These are phyloP conservation scores for Bisporella sp. DNA, from an alignment of 2,329 filamentous ascomycete species.

Conservation along the genomic window DNA sequence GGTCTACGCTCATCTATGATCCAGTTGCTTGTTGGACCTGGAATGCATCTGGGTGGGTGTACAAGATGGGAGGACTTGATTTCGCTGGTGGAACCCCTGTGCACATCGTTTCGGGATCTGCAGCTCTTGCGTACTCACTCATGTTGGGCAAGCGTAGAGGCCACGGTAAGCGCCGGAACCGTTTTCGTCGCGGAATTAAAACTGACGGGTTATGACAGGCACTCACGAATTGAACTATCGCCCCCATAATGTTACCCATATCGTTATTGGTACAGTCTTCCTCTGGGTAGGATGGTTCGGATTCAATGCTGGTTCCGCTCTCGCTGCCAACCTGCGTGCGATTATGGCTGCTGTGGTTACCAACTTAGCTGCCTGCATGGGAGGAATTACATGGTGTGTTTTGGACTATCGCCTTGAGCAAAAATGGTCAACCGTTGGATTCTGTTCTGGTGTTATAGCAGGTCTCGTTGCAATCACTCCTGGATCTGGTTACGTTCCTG, in stretches of 20 bases:
- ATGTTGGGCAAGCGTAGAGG: slow-evolving; percentile 70
- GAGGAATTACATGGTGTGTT: slow-evolving; percentile 83
- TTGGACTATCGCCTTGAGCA: slow-evolving; percentile 82
- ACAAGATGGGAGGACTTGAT: slow-evolving; percentile 72
- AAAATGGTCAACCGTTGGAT: slow-evolving; percentile 90
- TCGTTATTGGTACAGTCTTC: slow-evolving; percentile 88
- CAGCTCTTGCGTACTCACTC: slow-evolving; percentile 83
- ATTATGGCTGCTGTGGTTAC: slow-evolving; percentile 84
- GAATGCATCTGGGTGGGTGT: slow-evolving; percentile 78
- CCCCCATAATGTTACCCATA: slow-evolving; percentile 87
- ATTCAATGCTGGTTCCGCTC: slow-evolving; percentile 82
- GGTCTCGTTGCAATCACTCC: slow-evolving; percentile 86
- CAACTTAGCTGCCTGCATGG: slow-evolving; percentile 76
- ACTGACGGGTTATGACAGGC: slow-evolving; percentile 3
- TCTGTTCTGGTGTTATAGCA: slow-evolving; percentile 85
- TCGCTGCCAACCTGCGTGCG: slow-evolving; percentile 74
- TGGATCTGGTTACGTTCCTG: slow-evolving; percentile 75
- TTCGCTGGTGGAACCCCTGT: slow-evolving; percentile 89
- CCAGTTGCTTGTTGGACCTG: slow-evolving; percentile 94
- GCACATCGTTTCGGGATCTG: slow-evolving; percentile 76
- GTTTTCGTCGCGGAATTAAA: neutral
- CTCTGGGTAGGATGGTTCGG: slow-evolving; percentile 96
- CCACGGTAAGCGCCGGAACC: slow-evolving; percentile 46
- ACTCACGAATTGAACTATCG: slow-evolving; percentile 87
- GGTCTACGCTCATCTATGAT: slow-evolving; percentile 85